phyloP scores from a whole-genome alignment of 345 rosid species.

The Populus simonii region DNA sequence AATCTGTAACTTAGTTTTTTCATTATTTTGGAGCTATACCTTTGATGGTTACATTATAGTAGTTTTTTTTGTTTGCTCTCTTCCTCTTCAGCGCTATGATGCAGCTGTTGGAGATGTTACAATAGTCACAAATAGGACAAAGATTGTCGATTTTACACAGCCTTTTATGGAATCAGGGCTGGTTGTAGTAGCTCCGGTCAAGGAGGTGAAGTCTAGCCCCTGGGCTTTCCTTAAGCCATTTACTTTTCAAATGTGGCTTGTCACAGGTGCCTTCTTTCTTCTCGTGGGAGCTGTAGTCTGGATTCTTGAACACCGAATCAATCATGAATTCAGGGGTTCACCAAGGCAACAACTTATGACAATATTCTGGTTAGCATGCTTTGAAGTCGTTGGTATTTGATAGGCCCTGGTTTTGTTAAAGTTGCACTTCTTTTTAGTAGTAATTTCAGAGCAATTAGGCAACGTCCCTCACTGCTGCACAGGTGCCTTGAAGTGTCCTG shows the following conservation, averaged over 20 bases:
- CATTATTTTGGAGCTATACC: neutral
- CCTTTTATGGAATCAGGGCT: constrained; percentile 44
- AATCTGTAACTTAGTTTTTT: neutral
- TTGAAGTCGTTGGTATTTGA: neutral
- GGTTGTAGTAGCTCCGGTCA: constrained; percentile 76
- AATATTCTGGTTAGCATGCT: constrained; percentile 62
- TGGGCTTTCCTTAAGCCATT: constrained; percentile 98
- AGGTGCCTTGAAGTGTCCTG: neutral
- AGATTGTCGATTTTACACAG: constrained; percentile 32
- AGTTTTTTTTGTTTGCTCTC: constrained; percentile 12
- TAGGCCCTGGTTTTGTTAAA: neutral
- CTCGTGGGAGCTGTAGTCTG: constrained; percentile 87
- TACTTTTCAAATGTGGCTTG: constrained; percentile 77
- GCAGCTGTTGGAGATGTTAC: constrained; percentile 36
- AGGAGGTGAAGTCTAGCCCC: constrained; percentile 62
- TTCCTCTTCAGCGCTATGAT: constrained; percentile 30
- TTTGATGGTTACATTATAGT: neutral
- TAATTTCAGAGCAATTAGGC: neutral
- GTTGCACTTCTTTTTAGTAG: neutral
- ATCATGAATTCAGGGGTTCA: constrained; percentile 81
- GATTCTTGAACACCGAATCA: constrained; percentile 93
- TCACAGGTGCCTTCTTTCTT: constrained; percentile 77
- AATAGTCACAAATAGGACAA: constrained; percentile 30
- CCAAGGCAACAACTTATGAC: constrained; percentile 83
- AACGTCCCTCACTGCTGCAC: neutral